phyloP scores from a whole-genome alignment of 1,284 basidiomycete genomes.

The Prillingera fragicola region DNA sequence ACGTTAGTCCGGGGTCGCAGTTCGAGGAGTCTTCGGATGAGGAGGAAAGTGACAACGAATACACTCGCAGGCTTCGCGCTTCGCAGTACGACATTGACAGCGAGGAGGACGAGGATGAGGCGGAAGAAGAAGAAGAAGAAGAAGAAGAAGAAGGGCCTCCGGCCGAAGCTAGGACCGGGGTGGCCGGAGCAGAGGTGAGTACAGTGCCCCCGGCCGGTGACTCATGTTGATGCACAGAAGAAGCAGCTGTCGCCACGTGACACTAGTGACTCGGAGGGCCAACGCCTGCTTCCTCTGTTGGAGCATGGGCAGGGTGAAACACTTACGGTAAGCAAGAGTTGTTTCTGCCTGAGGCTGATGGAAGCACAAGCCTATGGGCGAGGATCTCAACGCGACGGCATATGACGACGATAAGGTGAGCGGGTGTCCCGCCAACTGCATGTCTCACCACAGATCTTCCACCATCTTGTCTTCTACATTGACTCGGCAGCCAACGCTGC shows the following conservation, averaged over 20 bases:
- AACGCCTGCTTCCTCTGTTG: too few species aligned
- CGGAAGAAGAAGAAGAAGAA: constrained; percentile 16
- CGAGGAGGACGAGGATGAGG: constrained; percentile 11
- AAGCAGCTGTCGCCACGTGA: too few species aligned
- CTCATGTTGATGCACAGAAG: too few species aligned
- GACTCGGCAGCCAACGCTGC: constrained; percentile 70
- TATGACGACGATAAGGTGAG: constrained; percentile 61
- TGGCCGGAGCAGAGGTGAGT: too few species aligned
- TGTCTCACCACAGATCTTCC: constrained; percentile 52
- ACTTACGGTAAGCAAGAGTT: too few species aligned
- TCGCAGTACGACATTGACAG: constrained; percentile 20
- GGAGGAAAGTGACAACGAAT: constrained; percentile 30
- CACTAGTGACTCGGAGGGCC: too few species aligned
- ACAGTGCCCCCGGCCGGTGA: too few species aligned
- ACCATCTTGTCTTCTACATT: constrained; percentile 77
- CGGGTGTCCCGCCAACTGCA: neutral
- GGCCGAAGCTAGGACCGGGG: constrained; percentile 6
- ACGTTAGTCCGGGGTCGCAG: constrained; percentile 21
- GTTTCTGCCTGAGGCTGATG: too few species aligned
- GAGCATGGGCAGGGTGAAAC: too few species aligned
- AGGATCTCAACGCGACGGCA: constrained; percentile 58
- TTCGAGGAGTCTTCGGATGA: constrained; percentile 40
- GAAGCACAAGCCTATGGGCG: constrained; percentile 58
- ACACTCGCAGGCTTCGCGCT: neutral
- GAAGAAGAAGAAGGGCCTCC: constrained; percentile 40